Percentiles rank a stretch among this genome's conserved stretches.
Evolutionary conservation across 768 basidiomycete species (phyloP).

Genomic region (Pleurotus ostreatus): DNA sequence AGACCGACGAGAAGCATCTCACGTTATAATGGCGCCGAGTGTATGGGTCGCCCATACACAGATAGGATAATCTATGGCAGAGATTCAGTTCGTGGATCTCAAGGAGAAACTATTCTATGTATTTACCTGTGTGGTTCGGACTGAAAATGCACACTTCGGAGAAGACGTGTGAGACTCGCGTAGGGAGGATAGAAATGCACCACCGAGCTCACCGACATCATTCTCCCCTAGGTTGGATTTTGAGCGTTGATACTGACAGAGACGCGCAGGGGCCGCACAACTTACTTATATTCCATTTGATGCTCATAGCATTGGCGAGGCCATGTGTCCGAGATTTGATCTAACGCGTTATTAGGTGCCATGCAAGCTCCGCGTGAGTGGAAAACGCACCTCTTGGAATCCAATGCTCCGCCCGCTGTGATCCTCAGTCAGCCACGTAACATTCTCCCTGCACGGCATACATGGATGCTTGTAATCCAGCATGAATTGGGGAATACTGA

Average conservation of each 20-base stretch:
- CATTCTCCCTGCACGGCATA: constrained; percentile 39
- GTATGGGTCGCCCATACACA: constrained; percentile 59
- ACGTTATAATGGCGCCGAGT: constrained; percentile 58
- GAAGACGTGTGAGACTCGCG: not conserved
- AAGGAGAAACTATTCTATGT: not conserved
- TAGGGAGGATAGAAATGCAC: not conserved
- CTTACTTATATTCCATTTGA: constrained; percentile 46
- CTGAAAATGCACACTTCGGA: constrained; percentile 56
- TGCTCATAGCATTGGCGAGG: constrained; percentile 50
- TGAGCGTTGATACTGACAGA: too few species aligned
- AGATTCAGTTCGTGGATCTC: not conserved
- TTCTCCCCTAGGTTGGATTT: constrained; percentile 31
- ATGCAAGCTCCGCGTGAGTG: too few species aligned
- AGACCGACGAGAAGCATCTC: constrained; percentile 14
- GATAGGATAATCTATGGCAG: constrained; percentile 45
- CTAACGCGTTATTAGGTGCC: constrained; percentile 31
- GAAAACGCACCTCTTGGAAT: constrained; percentile 40
- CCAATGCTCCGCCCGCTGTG: constrained; percentile 38
- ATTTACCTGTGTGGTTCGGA: constrained; percentile 58
- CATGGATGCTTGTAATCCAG: constrained; percentile 38
- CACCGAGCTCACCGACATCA: constrained; percentile 42
- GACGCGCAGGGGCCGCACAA: not conserved
- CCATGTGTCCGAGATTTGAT: constrained; percentile 39
- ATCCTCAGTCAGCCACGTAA: constrained; percentile 60
- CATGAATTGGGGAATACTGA: constrained; percentile 66